These are phyloP conservation scores for Wallacemonas rigidus DNA, from an alignment of 208 protist genomes.

Conservation along the genomic window DNA sequence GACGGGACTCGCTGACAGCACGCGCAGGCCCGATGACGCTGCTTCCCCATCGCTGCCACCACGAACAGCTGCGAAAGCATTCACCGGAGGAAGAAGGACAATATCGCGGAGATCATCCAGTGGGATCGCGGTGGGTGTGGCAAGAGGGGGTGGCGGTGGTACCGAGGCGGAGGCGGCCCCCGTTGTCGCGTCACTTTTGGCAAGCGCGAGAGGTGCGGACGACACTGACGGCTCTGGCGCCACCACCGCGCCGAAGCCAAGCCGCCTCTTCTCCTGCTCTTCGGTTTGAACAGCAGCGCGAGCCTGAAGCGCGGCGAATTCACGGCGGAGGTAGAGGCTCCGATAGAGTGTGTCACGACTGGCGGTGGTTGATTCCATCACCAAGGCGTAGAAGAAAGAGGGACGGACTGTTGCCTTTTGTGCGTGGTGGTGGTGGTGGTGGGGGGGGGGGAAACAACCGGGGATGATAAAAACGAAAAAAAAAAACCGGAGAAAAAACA, in stretches of 20 bases:
- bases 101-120: conserved; percentile 34
- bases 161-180: neutral
- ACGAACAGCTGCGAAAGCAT: neutral
- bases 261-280: conserved; percentile 6
- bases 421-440: too few relatives aligned
- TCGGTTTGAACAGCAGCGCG: neutral
- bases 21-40: neutral
- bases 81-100: conserved; percentile 27
- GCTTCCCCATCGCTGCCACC: neutral
- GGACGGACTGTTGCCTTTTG: too few relatives aligned
- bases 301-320: conserved; percentile 35
- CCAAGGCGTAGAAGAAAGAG: too few relatives aligned
- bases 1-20: neutral
- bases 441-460: too few relatives aligned
- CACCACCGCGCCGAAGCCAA: neutral
- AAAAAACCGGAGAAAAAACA: too few relatives aligned
- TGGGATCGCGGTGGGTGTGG: conserved; percentile 4
- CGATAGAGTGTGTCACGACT: conserved; percentile 54
- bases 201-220: neutral
- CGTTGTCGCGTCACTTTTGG: neutral
- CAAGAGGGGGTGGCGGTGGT: neutral
- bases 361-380: neutral
- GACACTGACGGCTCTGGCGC: neutral
- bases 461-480: too few relatives aligned
- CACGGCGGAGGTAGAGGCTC: conserved; percentile 59